Percentiles rank a stretch among this genome's conserved stretches.
These are phyloP conservation scores for Waltergamsia citrina DNA, from an alignment of 2,329 filamentous ascomycete genomes.

Conservation along the genomic window DNA sequence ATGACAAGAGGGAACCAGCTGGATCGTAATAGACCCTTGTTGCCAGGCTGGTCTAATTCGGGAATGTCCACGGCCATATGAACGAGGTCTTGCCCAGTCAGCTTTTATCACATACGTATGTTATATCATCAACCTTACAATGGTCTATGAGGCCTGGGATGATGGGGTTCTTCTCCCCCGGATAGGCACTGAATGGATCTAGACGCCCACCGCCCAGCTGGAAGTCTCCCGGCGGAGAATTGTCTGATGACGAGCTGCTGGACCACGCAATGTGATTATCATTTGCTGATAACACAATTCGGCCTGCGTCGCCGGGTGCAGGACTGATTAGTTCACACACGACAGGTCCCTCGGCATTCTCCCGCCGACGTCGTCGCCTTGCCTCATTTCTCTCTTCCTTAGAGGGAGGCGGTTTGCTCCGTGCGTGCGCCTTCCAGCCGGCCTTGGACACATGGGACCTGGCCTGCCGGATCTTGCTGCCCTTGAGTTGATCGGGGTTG, in stretches of 20 bases:
- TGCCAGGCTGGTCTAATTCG: slow-evolving; percentile 14
- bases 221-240: slow-evolving; percentile 8
- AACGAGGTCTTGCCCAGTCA: slow-evolving; percentile 10
- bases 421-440: slow-evolving; percentile 10
- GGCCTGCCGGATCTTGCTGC: slow-evolving; percentile 7
- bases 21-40: slow-evolving; percentile 14
- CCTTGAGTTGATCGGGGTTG: slow-evolving; percentile 13
- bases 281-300: not conserved
- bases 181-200: slow-evolving; percentile 15
- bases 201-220: slow-evolving; percentile 13
- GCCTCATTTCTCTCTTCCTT: not conserved
- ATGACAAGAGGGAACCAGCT: slow-evolving; percentile 17
- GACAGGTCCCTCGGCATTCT: not conserved
- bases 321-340: not conserved
- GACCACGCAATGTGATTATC: not conserved
- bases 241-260: not conserved
- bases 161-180: slow-evolving; percentile 9
- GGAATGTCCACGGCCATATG: slow-evolving; percentile 19
- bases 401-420: not conserved
- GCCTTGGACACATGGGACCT: slow-evolving; percentile 11
- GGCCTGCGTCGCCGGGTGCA: not conserved
- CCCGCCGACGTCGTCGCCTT: not conserved
- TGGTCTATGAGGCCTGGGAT: slow-evolving; percentile 14
- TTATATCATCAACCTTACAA: slow-evolving; percentile 8
- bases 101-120: slow-evolving; percentile 1